phyloP scores from a whole-genome alignment of 2,329 filamentous ascomycete genomes.

The Lachnellula willkommii region DNA sequence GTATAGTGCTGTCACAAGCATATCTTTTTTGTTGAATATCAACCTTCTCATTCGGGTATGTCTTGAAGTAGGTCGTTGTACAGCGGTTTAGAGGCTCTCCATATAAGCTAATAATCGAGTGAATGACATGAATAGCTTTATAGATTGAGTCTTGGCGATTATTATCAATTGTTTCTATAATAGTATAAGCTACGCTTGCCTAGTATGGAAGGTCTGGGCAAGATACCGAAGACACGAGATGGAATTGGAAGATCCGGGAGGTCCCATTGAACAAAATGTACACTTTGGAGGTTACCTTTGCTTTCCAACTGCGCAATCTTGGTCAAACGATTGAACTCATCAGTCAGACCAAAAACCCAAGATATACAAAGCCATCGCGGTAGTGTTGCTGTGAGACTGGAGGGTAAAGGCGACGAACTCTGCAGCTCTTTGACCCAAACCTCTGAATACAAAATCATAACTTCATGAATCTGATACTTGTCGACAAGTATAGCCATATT shows the following conservation, averaged over 20 bases:
- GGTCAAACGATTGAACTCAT: not conserved
- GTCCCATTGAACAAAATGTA: not conserved
- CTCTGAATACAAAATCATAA: slow-evolving; percentile 7
- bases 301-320: not conserved
- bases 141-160: not conserved
- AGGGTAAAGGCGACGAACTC: not conserved
- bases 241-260: not conserved
- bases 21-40: not conserved
- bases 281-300: not conserved
- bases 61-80: not conserved
- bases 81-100: not conserved
- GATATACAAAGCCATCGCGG: not conserved
- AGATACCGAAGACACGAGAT: not conserved
- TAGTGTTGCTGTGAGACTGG: not conserved
- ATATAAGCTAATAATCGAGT: not conserved
- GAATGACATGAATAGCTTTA: not conserved
- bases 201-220: not conserved
- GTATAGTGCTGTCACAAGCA: slow-evolving; percentile 1
- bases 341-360: not conserved
- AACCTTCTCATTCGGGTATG: too few species aligned
- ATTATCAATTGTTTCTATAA: not conserved
- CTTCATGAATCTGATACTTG: slow-evolving; percentile 24
- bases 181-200: not conserved
- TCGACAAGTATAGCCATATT: slow-evolving; percentile 26
- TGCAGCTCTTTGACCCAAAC: slow-evolving; percentile 1